A percentile compares a stretch with the other conserved stretches of the same genome.
These are phyloP conservation scores for Ascochyta clinopodiicola DNA, from an alignment of 2,329 filamentous ascomycete genomes.

Conservation along the genomic window DNA sequence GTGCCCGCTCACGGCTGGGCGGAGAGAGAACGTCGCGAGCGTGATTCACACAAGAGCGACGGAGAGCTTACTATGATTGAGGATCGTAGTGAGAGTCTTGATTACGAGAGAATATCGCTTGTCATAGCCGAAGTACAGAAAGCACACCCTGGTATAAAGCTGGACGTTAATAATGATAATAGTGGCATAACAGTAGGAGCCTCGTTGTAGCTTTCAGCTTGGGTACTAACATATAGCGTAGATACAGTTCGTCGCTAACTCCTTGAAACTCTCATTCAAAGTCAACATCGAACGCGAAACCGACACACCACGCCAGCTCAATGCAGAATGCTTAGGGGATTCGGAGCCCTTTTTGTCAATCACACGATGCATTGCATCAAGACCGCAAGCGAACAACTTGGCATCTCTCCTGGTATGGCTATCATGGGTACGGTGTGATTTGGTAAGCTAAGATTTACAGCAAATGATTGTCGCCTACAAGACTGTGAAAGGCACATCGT, in stretches of 20 bases:
- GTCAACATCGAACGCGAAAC: conserved; percentile 36
- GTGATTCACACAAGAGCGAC: conserved; percentile 20
- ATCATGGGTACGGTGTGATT: not conserved
- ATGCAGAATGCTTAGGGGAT: conserved; percentile 41
- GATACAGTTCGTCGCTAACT: conserved; percentile 36
- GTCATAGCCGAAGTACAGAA: conserved; percentile 36
- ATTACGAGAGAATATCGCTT: conserved; percentile 29
- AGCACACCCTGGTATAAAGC: conserved; percentile 35
- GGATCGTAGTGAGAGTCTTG: conserved; percentile 12
- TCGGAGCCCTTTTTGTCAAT: conserved; percentile 37
- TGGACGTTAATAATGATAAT: conserved; percentile 34
- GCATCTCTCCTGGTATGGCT: conserved; percentile 42
- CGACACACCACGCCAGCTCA: conserved; percentile 34
- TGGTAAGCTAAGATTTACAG: conserved; percentile 29
- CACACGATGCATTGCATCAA: conserved; percentile 43
- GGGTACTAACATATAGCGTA: conserved; percentile 17
- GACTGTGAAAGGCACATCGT: conserved; percentile 35
- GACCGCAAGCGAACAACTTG: conserved; percentile 41
- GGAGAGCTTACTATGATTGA: conserved; percentile 11
- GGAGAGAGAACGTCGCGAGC: conserved; percentile 35
- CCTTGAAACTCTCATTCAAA: conserved; percentile 34
- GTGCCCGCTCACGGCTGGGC: conserved; percentile 50
- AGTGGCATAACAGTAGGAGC: conserved; percentile 33
- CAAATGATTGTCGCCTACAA: conserved; percentile 51
- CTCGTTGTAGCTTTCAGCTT: not conserved